Conservation (phyloP, 2,329 filamentous ascomycete genomes). For the Pseudogymnoascus verrucosus region DNA sequence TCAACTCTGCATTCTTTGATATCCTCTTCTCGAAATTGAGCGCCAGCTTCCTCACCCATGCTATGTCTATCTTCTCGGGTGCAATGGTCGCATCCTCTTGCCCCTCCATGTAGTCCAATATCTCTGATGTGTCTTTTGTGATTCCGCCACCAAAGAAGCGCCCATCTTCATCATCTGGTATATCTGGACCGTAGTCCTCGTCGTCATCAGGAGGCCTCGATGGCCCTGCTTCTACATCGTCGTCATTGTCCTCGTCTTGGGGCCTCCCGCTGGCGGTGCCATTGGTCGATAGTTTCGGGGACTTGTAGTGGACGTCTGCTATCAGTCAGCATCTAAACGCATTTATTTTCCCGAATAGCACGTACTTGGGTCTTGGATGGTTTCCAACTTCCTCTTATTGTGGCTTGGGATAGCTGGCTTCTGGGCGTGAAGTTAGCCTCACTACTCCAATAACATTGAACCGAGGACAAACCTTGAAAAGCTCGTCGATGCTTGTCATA, state of each 20-base stretch:
- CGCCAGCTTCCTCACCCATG: conserved; percentile 76
- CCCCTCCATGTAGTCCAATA: conserved; percentile 80
- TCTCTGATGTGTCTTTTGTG: conserved; percentile 68
- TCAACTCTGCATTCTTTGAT: conserved; percentile 79
- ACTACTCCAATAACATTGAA: conserved; percentile 1
- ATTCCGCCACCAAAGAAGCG: conserved; percentile 94
- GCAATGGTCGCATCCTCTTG: conserved; percentile 39
- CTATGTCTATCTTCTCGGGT: conserved; percentile 69
- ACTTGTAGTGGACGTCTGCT: conserved; percentile 7
- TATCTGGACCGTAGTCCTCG: conserved; percentile 45
- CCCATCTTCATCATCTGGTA: conserved; percentile 74
- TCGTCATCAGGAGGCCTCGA: conserved; percentile 47
- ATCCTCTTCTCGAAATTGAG: conserved; percentile 86
- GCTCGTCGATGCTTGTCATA: conserved; percentile 5
- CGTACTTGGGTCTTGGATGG: conserved; percentile 7
- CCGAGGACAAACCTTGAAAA: conserved; percentile 2
- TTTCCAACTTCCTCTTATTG: conserved; percentile 9
- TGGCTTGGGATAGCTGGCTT: conserved; percentile 8
- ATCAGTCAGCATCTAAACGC: background rate
- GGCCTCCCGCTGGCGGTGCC: conserved; percentile 11
- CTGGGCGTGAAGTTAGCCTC: background rate
- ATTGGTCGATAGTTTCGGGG: conserved; percentile 10
- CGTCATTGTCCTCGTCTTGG: conserved; percentile 27
- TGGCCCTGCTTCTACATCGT: conserved; percentile 40
- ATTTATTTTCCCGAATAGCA: background rate